A percentile compares a stretch with the other conserved stretches of the same genome.
phyloP scores from a whole-genome alignment of 73 alveolate genomes.

The Effrenium voratum region DNA sequence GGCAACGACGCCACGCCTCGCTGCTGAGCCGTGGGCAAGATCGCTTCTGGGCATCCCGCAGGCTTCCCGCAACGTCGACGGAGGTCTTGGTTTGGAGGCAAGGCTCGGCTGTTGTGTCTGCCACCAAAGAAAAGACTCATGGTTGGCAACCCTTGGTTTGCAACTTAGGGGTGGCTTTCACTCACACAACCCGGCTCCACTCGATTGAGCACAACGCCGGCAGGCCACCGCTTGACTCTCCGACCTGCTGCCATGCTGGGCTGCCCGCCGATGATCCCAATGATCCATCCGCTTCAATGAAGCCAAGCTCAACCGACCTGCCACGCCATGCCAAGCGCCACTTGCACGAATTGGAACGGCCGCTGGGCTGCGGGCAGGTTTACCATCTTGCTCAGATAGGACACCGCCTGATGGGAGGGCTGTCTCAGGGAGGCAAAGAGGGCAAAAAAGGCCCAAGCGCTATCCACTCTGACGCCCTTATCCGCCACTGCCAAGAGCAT shows the following conservation, averaged over 20 bases:
- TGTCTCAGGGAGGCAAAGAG: neutral
- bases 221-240: neutral
- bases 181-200: too few relatives aligned
- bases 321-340: neutral
- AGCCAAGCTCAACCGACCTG: conserved; percentile 56
- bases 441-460: neutral
- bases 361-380: conserved; percentile 27
- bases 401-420: conserved; percentile 23
- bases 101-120: too few relatives aligned
- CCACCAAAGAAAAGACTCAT: too few relatives aligned
- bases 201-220: too few relatives aligned
- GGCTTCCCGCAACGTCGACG: conserved; percentile 46
- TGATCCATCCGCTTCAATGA: conserved; percentile 66
- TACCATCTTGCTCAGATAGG: conserved; percentile 59
- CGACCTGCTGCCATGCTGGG: neutral
- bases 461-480: conserved; percentile 35
- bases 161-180: neutral
- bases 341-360: neutral
- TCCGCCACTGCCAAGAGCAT: conserved; percentile 56
- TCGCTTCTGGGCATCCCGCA: neutral
- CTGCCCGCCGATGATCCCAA: neutral
- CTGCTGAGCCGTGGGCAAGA: neutral
- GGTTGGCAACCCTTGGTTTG: neutral
- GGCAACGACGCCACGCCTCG: neutral
- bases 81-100: neutral